Evolutionary conservation across 371 early-diverging fungal genomes (phyloP).

Genomic region (Apophysomyces variabilis): DNA sequence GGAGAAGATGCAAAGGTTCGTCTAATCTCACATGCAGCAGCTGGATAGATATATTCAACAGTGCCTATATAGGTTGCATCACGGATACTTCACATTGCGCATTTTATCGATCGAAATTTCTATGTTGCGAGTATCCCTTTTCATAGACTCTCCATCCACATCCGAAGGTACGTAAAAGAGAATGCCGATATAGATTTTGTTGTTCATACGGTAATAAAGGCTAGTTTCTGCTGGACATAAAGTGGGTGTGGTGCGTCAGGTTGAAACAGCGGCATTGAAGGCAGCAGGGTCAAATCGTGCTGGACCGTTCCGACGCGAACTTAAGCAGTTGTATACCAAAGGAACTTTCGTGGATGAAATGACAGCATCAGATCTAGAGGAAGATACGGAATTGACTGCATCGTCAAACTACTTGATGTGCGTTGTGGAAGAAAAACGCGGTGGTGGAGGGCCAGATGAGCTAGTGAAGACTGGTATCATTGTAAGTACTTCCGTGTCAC

Average conservation of each 20-base stretch:
- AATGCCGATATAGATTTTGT: not conserved
- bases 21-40: not conserved
- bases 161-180: slow-evolving; percentile 57
- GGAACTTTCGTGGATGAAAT: slow-evolving; percentile 83
- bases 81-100: slow-evolving; percentile 73
- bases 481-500: slow-evolving; percentile 29
- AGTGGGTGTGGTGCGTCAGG: slow-evolving; percentile 87
- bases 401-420: slow-evolving; percentile 58
- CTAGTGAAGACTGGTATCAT: slow-evolving; percentile 53
- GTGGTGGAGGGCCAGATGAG: slow-evolving; percentile 55
- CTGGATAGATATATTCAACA: slow-evolving; percentile 11
- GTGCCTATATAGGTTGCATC: slow-evolving; percentile 58
- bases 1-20: slow-evolving; percentile 71
- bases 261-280: slow-evolving; percentile 87
- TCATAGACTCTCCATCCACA: slow-evolving; percentile 78
- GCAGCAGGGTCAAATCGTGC: slow-evolving; percentile 73
- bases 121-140: slow-evolving; percentile 81
- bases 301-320: slow-evolving; percentile 75
- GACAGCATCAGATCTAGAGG: slow-evolving; percentile 26
- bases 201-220: slow-evolving; percentile 28
- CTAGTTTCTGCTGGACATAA: slow-evolving; percentile 83
- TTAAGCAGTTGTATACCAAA: slow-evolving; percentile 78
- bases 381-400: slow-evolving; percentile 18
- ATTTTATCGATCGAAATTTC: slow-evolving; percentile 79
- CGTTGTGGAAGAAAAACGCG: slow-evolving; percentile 58